Conservation (phyloP, 805 yeast species). For the Candida takata region DNA sequence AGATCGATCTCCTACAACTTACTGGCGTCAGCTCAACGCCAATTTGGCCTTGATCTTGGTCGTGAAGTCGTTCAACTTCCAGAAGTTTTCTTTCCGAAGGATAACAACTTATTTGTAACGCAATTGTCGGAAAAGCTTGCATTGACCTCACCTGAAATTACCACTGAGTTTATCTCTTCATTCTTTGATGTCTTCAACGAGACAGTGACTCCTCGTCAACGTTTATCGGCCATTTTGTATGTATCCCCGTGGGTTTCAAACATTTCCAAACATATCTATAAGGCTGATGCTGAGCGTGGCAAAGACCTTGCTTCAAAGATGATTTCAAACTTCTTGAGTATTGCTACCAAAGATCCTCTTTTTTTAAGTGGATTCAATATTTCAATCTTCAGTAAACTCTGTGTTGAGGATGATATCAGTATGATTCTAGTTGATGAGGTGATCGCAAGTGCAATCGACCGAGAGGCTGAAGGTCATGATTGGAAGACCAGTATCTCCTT, state of each 20-base stretch:
- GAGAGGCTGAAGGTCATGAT: conserved; percentile 65
- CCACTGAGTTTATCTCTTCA: conserved; percentile 47
- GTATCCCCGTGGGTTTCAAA: conserved; percentile 73
- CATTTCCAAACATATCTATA: conserved; percentile 49
- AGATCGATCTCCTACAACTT: conserved; percentile 58
- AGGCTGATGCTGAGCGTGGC: conserved; percentile 50
- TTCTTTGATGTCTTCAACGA: conserved; percentile 46
- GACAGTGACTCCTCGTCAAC: conserved; percentile 27
- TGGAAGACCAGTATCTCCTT: conserved; percentile 59
- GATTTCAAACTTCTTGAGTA: conserved; percentile 53
- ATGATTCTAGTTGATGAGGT: conserved; percentile 64
- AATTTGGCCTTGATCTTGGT: conserved; percentile 56
- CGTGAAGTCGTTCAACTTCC: conserved; percentile 46
- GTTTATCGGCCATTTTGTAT: conserved; percentile 31
- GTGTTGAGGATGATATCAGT: conserved; percentile 52
- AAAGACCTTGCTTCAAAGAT: conserved; percentile 52
- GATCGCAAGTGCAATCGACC: conserved; percentile 65
- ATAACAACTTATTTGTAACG: conserved; percentile 54
- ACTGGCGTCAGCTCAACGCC: conserved; percentile 51
- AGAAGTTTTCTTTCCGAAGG: conserved; percentile 62
- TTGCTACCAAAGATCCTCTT: conserved; percentile 43
- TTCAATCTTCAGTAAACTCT: conserved; percentile 61
- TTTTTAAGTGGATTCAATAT: conserved; percentile 49
- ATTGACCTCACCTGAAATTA: conserved; percentile 44
- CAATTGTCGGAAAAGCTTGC: conserved; percentile 55